Conservation (phyloP, 2,329 filamentous ascomycete species). For the Epichloe gansuensis region DNA sequence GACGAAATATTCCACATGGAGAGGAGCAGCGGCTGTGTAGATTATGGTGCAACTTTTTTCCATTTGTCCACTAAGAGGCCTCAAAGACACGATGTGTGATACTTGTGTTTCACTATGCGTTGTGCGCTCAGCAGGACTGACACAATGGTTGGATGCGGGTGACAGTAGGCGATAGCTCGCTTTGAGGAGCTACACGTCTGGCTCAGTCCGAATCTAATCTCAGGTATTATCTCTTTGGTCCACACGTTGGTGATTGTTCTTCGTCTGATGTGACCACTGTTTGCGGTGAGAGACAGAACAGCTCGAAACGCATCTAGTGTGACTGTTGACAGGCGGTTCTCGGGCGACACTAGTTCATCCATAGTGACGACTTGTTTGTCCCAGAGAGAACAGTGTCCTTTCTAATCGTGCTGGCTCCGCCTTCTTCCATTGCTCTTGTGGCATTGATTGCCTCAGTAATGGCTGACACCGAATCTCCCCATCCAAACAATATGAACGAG, state of each 20-base stretch:
- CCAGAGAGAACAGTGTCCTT: not conserved
- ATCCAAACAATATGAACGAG: not conserved
- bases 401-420: not conserved
- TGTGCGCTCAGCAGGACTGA: not conserved
- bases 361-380: not conserved
- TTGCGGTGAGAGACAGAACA: constrained; percentile 3
- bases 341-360: not conserved
- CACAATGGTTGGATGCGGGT: not conserved
- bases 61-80: constrained; percentile 23
- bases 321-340: not conserved
- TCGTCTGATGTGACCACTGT: not conserved
- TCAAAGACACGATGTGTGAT: constrained; percentile 6
- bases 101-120: not conserved
- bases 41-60: constrained; percentile 23
- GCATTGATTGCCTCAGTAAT: not conserved
- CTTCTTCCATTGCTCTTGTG: not conserved
- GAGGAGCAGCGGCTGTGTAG: constrained; percentile 23
- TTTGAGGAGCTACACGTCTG: not conserved
- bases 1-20: constrained; percentile 11
- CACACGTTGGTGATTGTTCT: not conserved
- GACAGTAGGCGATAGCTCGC: not conserved
- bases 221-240: not conserved
- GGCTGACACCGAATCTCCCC: too few relatives aligned
- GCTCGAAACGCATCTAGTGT: constrained; percentile 1
- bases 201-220: not conserved